These are phyloP conservation scores for Trichoderma asperellum DNA, from an alignment of 2,329 filamentous ascomycete species.

Conservation along the genomic window DNA sequence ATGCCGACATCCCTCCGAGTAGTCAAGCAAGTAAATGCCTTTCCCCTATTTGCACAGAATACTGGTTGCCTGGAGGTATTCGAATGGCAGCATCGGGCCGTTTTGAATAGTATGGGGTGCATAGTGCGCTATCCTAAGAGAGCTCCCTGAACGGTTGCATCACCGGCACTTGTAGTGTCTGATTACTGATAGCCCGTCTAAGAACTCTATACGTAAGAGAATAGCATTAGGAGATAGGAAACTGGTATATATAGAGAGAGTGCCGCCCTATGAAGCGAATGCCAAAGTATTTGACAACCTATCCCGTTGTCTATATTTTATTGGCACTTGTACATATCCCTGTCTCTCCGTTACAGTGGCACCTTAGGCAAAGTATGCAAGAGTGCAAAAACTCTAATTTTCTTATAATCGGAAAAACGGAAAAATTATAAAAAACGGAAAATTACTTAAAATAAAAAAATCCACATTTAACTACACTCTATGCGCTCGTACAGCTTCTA, in stretches of 20 bases:
- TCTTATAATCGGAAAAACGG: too few species aligned
- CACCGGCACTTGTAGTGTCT: background rate
- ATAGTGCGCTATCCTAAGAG: slow-evolving; percentile 4
- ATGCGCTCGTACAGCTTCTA: too few species aligned
- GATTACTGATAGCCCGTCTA: background rate
- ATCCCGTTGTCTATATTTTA: background rate
- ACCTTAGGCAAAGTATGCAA: too few species aligned
- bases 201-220: background rate
- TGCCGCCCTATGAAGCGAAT: background rate
- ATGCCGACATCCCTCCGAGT: slow-evolving; percentile 3
- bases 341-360: background rate
- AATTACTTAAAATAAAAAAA: too few species aligned
- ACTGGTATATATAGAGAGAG: background rate
- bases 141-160: background rate
- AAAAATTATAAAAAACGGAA: too few species aligned
- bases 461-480: too few species aligned
- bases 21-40: background rate
- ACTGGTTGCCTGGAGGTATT: background rate
- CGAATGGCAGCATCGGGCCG: slow-evolving; percentile 5
- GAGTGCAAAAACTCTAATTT: too few species aligned
- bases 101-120: background rate
- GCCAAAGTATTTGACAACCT: background rate
- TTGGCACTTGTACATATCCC: background rate
- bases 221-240: background rate
- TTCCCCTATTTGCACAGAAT: background rate